phyloP scores from a whole-genome alignment of 305 asterid species.

The Caryopteris hybrid region DNA sequence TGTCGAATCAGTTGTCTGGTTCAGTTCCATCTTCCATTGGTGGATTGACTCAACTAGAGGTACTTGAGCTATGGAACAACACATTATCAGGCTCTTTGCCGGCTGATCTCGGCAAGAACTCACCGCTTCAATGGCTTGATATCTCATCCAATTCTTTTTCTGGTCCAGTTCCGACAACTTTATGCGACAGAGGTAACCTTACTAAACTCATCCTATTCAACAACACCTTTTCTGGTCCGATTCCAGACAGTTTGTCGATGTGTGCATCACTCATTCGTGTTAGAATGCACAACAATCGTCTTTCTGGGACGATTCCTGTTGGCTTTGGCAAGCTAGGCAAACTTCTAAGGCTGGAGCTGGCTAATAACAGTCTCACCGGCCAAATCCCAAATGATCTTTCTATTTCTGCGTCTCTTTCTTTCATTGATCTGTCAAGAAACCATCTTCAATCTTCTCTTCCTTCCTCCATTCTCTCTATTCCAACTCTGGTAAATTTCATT shows the following conservation, averaged over 20 bases:
- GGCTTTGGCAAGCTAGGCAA: constrained; percentile 69
- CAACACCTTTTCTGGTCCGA: constrained; percentile 73
- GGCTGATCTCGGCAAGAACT: constrained; percentile 52
- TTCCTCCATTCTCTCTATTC: constrained; percentile 59
- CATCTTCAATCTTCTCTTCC: constrained; percentile 67
- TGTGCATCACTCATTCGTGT: constrained; percentile 71
- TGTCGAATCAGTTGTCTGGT: constrained; percentile 66
- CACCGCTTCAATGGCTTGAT: constrained; percentile 78
- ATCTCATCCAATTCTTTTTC: constrained; percentile 64
- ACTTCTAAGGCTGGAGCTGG: constrained; percentile 71
- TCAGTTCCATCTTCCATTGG: constrained; percentile 47
- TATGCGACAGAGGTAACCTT: constrained; percentile 69
- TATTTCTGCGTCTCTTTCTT: constrained; percentile 66
- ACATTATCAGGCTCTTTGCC: constrained; percentile 66
- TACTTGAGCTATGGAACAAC: constrained; percentile 88
- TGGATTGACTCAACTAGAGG: constrained; percentile 42
- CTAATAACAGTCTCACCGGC: constrained; percentile 67
- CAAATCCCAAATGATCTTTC: constrained; percentile 74
- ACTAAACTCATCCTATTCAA: constrained; percentile 81
- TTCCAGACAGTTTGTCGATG: constrained; percentile 56
- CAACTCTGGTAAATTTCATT: constrained; percentile 60
- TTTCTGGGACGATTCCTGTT: constrained; percentile 65
- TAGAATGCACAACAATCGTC: constrained; percentile 67
- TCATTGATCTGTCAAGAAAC: constrained; percentile 75
- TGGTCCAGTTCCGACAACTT: constrained; percentile 53